These are phyloP conservation scores for Dicorynia guianensis DNA, from an alignment of 306 rosid genomes.

Conservation along the genomic window DNA sequence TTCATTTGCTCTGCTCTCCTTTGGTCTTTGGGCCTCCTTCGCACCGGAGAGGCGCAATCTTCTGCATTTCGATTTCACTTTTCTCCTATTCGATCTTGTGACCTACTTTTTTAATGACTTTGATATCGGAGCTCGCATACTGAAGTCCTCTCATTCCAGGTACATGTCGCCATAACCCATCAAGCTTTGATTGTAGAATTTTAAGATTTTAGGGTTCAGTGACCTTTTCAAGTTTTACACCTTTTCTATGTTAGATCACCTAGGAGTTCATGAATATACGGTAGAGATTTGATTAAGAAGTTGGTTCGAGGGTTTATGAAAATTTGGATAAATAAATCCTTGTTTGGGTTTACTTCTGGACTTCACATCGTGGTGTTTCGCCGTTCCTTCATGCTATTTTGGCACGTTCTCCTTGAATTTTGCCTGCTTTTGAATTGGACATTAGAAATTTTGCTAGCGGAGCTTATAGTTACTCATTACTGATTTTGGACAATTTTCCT, in stretches of 20 bases:
- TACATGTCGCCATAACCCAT: neutral
- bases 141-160: conserved; percentile 38
- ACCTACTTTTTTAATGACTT: conserved; percentile 1
- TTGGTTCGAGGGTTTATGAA: neutral
- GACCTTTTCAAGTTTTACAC: neutral
- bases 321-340: neutral
- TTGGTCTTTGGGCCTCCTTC: conserved; percentile 48
- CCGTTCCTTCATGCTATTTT: neutral
- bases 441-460: neutral
- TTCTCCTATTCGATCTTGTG: conserved; percentile 48
- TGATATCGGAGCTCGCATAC: neutral
- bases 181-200: neutral
- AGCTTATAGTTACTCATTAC: conserved; percentile 15
- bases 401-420: conserved; percentile 13
- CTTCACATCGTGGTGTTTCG: conserved; percentile 2
- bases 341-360: neutral
- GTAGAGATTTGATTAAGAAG: conserved; percentile 35
- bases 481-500: conserved; percentile 10
- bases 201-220: conserved; percentile 52
- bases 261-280: neutral
- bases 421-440: conserved; percentile 22
- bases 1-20: conserved; percentile 8
- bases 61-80: conserved; percentile 38
- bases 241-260: conserved; percentile 39
- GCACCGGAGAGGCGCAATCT: conserved; percentile 51